Base-by-base conservation (phyloP, 2,329 filamentous ascomycete species). In the Metarhizium sp. region DNA sequence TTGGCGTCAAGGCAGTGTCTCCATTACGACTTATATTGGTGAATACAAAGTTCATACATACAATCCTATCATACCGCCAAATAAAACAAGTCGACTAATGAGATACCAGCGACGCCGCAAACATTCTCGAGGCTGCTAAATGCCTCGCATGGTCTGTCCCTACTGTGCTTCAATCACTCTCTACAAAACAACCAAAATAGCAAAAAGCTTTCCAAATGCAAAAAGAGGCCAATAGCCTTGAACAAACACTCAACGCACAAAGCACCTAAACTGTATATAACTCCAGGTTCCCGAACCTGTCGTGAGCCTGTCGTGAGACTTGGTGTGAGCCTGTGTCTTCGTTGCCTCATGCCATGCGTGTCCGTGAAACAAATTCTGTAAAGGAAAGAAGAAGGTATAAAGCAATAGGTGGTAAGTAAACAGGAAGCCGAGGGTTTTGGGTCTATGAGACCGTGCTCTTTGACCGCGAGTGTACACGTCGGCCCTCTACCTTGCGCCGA, bases 401-500 rank as follows among this genome's bases (percentile, higher is more conserved):
- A 43, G 34, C 20, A 45, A 56, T 7, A 51, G 34, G 45, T 32
- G 11, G 16, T 3, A 14, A 50, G 38, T 6, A 34, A 52, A 30
- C 13, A 40, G 38, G 34, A 52, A 13, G 2, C 14, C 2, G 14
- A 16, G 11, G 8, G 8, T 7, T 16, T 16, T 5, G 14, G 13
- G 7, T 13, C 43, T 54, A 58, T 4, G 56, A 54, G 62, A 76
- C 75, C 71, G 76, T 79, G 67, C 80, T 84, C 75, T 82, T 84
- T 59, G 79, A 80, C 48, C 80, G 73, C 56, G 78, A 78, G 62
- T 82, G 78, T 51, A 77, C 73, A 58, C 79, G 72, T 47, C 75
- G 73, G 54, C 75, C 74, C 58, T 80, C 79, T 36, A 77, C 73
- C 56, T 79, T 75, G 55, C 77, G 77, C 52, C 79, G 78, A n/a